These are phyloP conservation scores for Blastomyces percursus DNA, from an alignment of 2,329 filamentous ascomycete species.

Conservation along the genomic window DNA sequence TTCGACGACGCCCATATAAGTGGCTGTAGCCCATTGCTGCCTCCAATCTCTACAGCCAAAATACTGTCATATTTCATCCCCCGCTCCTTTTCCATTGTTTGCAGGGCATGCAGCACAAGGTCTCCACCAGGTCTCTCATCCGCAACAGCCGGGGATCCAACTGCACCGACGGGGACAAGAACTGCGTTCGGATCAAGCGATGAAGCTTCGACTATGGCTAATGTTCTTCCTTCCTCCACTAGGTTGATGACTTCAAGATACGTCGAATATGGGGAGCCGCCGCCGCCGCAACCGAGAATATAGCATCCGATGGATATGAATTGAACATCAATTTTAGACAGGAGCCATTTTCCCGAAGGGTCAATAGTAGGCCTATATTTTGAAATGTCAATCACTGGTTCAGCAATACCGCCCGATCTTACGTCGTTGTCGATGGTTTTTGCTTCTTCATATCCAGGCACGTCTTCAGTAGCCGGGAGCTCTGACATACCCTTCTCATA, in stretches of 20 bases:
- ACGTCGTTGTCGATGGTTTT: neutral
- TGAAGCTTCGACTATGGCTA: conserved; percentile 37
- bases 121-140: conserved; percentile 20
- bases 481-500: neutral
- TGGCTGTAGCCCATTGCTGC: conserved; percentile 30
- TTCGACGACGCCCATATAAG: conserved; percentile 35
- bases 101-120: conserved; percentile 23
- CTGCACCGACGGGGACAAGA: conserved; percentile 32
- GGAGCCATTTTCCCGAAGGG: conserved; percentile 23
- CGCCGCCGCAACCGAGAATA: conserved; percentile 31
- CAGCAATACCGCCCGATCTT: neutral
- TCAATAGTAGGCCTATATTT: conserved; percentile 33
- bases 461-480: neutral
- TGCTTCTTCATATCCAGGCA: neutral
- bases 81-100: conserved; percentile 26
- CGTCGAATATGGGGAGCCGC: conserved; percentile 35
- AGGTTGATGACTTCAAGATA: conserved; percentile 33
- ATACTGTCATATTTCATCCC: conserved; percentile 30
- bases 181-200: conserved; percentile 35
- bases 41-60: conserved; percentile 25
- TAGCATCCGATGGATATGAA: conserved; percentile 30
- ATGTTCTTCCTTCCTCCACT: conserved; percentile 26
- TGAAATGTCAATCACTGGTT: conserved; percentile 18
- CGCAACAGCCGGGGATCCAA: conserved; percentile 38
- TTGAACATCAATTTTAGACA: conserved; percentile 28